Base-by-base conservation (phyloP, 2,329 filamentous ascomycete species). In the Corinectria fuckeliana region DNA sequence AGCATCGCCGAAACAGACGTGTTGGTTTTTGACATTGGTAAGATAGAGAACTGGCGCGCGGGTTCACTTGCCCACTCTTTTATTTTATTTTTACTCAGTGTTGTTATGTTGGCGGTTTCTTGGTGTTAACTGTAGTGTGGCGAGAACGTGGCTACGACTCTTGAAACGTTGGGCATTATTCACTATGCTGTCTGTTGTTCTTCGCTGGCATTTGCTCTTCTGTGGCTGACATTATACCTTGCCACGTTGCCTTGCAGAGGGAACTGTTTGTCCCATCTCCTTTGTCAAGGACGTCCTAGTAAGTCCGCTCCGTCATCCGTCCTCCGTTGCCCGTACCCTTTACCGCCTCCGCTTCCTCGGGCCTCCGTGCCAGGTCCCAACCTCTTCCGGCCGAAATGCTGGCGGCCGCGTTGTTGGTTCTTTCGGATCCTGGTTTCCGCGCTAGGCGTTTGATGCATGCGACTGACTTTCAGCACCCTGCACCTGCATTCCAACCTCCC, bases 261-360 rank as follows among this genome's bases (percentile, higher is more conserved):
- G 91, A 63, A 93, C 91, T 49, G 88, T 93, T 64, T 93, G 90
- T 75, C 89, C 90, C 68, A 92, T 93, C 74, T 91, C 89, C 68
- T 93, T 93, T 77, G 91, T 93, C 77, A 91, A 91, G 78, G 89
- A 93, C 75, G 86, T 91, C 65, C 80, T 93, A 79, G 91, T 93
- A 86, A 85, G 90, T 79, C 61, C 64, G 60, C 62, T 55, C 58
- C 66, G 47, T 50, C 63, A 56, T 65, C 54, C 47, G 57, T 59
- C 62, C 42, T 59, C 38, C 54, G 57, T 60, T 18, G 32, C 50
- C 51, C 32, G 39, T 54, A 23, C 47, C 61, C 51, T 44, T 56
- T 55, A 61, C 63, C 52, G 53, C 65, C 61, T 61, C 58, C 63
- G 60, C 63, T 59, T 44, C 58, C 50, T 58, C 65, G 66, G 63